Percentiles rank a stretch among this genome's conserved stretches.
phyloP scores from a whole-genome alignment of 2,329 filamentous ascomycete genomes.

The Neofusicoccum umdonicola region DNA sequence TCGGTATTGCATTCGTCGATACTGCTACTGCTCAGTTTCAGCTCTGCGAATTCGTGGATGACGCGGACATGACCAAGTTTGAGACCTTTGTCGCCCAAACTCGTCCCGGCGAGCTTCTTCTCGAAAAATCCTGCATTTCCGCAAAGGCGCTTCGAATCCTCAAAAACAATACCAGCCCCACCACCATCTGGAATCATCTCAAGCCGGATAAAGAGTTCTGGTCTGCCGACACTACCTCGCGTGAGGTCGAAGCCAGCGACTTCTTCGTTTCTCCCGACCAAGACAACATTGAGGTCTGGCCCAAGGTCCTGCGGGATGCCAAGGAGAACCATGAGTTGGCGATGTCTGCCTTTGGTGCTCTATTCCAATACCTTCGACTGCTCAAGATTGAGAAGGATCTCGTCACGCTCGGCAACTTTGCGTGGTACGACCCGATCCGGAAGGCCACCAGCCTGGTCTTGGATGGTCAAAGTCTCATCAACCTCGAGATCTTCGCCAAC shows the following conservation, averaged over 20 bases:
- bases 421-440: conserved; percentile 87
- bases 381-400: conserved; percentile 87
- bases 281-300: conserved; percentile 69
- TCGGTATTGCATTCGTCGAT: conserved; percentile 92
- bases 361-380: conserved; percentile 77
- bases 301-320: conserved; percentile 67
- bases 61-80: conserved; percentile 91
- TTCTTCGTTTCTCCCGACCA: conserved; percentile 69
- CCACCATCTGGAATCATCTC: conserved; percentile 91
- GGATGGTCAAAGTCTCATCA: conserved; percentile 94
- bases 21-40: conserved; percentile 95
- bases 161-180: conserved; percentile 91
- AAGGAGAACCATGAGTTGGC: conserved; percentile 70
- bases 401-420: conserved; percentile 86
- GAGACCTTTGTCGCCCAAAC: conserved; percentile 96
- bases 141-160: conserved; percentile 88
- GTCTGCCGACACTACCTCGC: conserved; percentile 76
- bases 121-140: conserved; percentile 81
- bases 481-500: conserved; percentile 96
- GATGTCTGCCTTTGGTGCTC: conserved; percentile 87
- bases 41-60: conserved; percentile 87
- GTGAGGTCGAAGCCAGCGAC: conserved; percentile 73
- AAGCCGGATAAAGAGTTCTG: conserved; percentile 89
- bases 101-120: conserved; percentile 78
- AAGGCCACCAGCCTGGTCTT: conserved; percentile 86